Percentiles rank a stretch among this genome's conserved stretches.
These are phyloP conservation scores for Arachis stenosperma DNA, from an alignment of 306 rosid species.

Conservation along the genomic window DNA sequence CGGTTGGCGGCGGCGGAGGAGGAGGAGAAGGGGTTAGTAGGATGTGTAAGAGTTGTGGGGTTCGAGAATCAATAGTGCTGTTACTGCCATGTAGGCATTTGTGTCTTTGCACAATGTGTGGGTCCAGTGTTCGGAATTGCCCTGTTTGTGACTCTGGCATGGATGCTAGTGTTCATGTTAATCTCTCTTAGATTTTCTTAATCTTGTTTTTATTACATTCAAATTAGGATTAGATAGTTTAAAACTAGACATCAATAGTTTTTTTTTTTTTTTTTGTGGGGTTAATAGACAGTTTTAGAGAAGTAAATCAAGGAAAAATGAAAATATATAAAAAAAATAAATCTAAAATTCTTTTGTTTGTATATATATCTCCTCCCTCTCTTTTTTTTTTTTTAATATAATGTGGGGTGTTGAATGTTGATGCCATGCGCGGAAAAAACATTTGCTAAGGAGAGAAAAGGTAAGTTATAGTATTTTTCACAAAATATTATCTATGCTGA, in stretches of 20 bases:
- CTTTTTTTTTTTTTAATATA: too few relatives aligned
- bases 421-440: too few relatives aligned
- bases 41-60: conserved; percentile 70
- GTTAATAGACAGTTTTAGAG: conserved; percentile 11
- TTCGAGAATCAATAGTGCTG: conserved; percentile 70
- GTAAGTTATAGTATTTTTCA: too few relatives aligned
- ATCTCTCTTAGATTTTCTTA: conserved; percentile 57
- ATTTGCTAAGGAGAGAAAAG: too few relatives aligned
- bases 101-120: conserved; percentile 80
- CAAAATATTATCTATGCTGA: too few relatives aligned
- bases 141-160: conserved; percentile 74
- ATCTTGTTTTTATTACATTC: too few relatives aligned
- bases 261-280: not conserved
- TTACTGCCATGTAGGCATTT: conserved; percentile 90
- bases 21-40: not conserved
- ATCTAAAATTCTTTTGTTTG: conserved; percentile 41
- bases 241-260: not conserved
- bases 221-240: not conserved
- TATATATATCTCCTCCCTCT: not conserved
- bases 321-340: not conserved
- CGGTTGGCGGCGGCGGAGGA: not conserved
- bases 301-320: not conserved
- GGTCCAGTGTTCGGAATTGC: conserved; percentile 70
- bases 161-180: conserved; percentile 82
- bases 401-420: too few relatives aligned